These are phyloP conservation scores for Chaetomium cochliodes DNA, from an alignment of 495 filamentous ascomycete species.

Conservation along the genomic window DNA sequence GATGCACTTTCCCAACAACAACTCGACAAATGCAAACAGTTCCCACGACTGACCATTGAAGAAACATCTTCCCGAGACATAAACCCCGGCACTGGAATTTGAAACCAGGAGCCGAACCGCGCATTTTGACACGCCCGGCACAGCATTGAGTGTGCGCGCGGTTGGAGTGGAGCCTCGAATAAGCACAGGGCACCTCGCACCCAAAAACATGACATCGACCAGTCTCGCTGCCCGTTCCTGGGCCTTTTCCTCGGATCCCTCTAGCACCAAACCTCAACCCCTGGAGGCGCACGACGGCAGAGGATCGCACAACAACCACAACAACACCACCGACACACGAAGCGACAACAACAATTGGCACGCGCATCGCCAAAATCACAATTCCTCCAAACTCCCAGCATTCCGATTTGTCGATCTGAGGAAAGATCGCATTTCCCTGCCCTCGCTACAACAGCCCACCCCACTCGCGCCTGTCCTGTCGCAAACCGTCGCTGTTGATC, in stretches of 20 bases:
- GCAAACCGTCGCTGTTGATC: constrained; percentile 21
- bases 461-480: constrained; percentile 45
- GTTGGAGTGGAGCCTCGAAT: constrained; percentile 7
- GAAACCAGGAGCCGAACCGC: not conserved
- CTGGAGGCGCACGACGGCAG: constrained; percentile 8
- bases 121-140: constrained; percentile 12
- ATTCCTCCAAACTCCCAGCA: constrained; percentile 50
- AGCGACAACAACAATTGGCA: constrained; percentile 38
- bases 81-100: not conserved
- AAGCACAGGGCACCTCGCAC: constrained; percentile 10
- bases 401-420: constrained; percentile 51
- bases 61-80: too few species aligned
- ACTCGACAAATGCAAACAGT: constrained; percentile 11
- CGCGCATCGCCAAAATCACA: constrained; percentile 50
- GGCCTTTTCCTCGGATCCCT: constrained; percentile 8
- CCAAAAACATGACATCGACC: constrained; percentile 24
- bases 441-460: constrained; percentile 42
- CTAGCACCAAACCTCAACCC: constrained; percentile 19
- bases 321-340: constrained; percentile 25
- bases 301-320: constrained; percentile 23
- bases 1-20: constrained; percentile 1
- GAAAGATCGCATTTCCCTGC: constrained; percentile 39
- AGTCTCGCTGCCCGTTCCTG: constrained; percentile 14
- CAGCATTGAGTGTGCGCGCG: constrained; percentile 16
- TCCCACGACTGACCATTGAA: not conserved